Percentiles rank a stretch among this genome's conserved stretches.
Evolutionary conservation across 2,329 filamentous ascomycete genomes (phyloP).

Genomic region (Neonectria hederae): DNA sequence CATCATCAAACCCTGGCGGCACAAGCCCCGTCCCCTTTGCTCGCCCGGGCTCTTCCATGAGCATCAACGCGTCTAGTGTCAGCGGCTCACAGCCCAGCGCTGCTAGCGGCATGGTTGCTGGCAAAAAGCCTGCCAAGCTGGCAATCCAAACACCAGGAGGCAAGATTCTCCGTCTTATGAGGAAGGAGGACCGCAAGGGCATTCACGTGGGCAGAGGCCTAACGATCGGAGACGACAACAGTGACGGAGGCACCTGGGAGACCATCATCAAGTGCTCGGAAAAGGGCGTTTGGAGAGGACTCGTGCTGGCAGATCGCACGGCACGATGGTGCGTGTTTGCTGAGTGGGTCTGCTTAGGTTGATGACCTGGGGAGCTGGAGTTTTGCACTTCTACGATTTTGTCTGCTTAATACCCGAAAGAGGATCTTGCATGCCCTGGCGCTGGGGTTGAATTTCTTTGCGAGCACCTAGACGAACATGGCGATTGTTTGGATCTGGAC

Average conservation of each 20-base stretch:
- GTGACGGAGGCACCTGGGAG: constrained; percentile 83
- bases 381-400: constrained; percentile 33
- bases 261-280: constrained; percentile 92
- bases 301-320: constrained; percentile 84
- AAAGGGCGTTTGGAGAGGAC: constrained; percentile 79
- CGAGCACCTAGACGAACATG: constrained; percentile 20
- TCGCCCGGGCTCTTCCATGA: constrained; percentile 71
- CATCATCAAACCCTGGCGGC: constrained; percentile 58
- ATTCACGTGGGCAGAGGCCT: constrained; percentile 57
- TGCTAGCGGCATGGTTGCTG: constrained; percentile 61
- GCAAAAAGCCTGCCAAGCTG: constrained; percentile 90
- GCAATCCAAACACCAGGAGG: constrained; percentile 94
- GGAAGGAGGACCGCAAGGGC: constrained; percentile 76
- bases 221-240: constrained; percentile 63
- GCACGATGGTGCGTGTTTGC: constrained; percentile 93
- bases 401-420: constrained; percentile 37
- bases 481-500: constrained; percentile 22
- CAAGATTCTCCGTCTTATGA: constrained; percentile 89
- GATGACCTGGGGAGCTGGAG: constrained; percentile 28
- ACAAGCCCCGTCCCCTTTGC: constrained; percentile 69
- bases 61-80: constrained; percentile 68
- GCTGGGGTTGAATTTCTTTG: constrained; percentile 28
- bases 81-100: constrained; percentile 67
- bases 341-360: constrained; percentile 75
- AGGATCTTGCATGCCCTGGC: constrained; percentile 40